These are phyloP conservation scores for Stipa capillata DNA, from an alignment of 176 grass and related monocot genomes.

Conservation along the genomic window DNA sequence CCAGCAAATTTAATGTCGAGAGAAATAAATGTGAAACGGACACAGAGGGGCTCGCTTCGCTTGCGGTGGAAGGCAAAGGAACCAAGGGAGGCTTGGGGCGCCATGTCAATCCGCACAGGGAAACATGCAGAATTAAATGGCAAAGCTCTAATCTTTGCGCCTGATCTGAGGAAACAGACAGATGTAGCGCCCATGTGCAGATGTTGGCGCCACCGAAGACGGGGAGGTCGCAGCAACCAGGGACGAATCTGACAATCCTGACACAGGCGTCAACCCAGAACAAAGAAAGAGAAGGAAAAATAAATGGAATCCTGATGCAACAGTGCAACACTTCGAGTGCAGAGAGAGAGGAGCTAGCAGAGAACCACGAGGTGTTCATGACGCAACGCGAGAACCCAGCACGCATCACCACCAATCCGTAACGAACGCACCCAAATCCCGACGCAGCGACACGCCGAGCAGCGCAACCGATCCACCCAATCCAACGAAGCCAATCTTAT, in stretches of 20 bases:
- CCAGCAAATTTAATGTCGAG: conserved; percentile 27
- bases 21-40: conserved; percentile 24
- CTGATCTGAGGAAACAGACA: conserved; percentile 15
- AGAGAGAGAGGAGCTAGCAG: not conserved
- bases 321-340: conserved; percentile 8
- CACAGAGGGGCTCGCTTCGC: no score
- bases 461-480: not conserved
- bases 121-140: conserved; percentile 28
- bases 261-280: not conserved
- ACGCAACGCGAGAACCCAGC: not conserved
- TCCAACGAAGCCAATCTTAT: not conserved
- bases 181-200: not conserved
- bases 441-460: not conserved
- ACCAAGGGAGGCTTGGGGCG: not conserved
- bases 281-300: no score
- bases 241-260: conserved; percentile 4
- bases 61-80: conserved; percentile 6
- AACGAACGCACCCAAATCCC: not conserved
- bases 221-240: not conserved
- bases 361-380: not conserved
- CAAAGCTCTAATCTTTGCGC: not conserved
- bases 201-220: not conserved
- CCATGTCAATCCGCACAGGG: not conserved
- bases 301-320: conserved; percentile 14
- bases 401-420: not conserved